Percentiles rank a stretch among this genome's conserved stretches.
These are phyloP conservation scores for Pseudocercospora crystallina DNA, from an alignment of 2,329 filamentous ascomycete species.

Conservation along the genomic window DNA sequence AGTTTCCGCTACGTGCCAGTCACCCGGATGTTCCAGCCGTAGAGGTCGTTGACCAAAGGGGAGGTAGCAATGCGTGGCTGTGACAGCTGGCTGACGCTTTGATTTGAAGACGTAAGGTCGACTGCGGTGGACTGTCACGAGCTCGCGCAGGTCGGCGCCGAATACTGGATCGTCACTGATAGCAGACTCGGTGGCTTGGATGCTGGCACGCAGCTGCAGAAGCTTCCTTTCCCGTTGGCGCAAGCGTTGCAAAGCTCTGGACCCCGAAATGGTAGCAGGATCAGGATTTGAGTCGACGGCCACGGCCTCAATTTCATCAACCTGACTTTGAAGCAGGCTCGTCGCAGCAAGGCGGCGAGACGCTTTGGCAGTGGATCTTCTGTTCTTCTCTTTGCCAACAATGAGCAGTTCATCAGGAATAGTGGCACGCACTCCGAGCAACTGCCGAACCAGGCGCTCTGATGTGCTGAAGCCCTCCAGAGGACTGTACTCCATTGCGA, in stretches of 20 bases:
- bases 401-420: slow-evolving; percentile 22
- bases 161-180: slow-evolving; percentile 27
- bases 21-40: slow-evolving; percentile 27
- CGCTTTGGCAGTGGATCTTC: slow-evolving; percentile 19
- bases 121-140: slow-evolving; percentile 26
- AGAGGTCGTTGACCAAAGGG: slow-evolving; percentile 24
- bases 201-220: slow-evolving; percentile 30
- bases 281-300: slow-evolving; percentile 23
- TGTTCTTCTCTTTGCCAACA: slow-evolving; percentile 20
- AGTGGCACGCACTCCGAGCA: slow-evolving; percentile 25
- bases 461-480: slow-evolving; percentile 71
- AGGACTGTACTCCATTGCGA: slow-evolving; percentile 76
- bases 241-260: slow-evolving; percentile 27
- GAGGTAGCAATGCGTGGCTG: slow-evolving; percentile 22
- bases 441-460: slow-evolving; percentile 67
- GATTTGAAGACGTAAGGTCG: slow-evolving; percentile 20
- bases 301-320: slow-evolving; percentile 22
- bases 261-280: slow-evolving; percentile 26
- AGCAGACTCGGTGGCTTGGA: slow-evolving; percentile 26
- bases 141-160: slow-evolving; percentile 32
- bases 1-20: slow-evolving; percentile 24
- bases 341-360: slow-evolving; percentile 26
- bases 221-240: slow-evolving; percentile 26
- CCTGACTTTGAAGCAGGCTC: slow-evolving; percentile 21
- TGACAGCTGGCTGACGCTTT: slow-evolving; percentile 13